Evolutionary conservation across 495 filamentous ascomycete species (phyloP).

Genomic region (Talaromyces adpressus): DNA sequence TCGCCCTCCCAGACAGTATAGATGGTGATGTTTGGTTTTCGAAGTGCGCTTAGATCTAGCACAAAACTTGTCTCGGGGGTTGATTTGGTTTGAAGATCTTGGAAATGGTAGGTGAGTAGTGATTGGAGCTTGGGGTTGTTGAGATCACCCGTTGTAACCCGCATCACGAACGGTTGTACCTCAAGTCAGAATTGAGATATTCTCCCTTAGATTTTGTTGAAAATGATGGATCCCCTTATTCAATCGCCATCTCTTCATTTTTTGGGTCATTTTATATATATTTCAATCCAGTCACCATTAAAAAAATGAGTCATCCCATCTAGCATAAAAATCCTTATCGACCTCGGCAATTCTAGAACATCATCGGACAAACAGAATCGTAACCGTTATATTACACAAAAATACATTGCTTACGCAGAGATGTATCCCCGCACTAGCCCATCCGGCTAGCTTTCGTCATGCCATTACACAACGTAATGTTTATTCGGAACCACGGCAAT

Average conservation of each 20-base stretch:
- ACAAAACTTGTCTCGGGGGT: not conserved
- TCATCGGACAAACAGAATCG: not conserved
- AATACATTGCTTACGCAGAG: not conserved
- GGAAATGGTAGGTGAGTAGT: not conserved
- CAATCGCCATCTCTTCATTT: too few species aligned
- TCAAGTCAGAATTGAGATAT: not conserved
- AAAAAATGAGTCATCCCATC: not conserved
- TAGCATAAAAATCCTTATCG: not conserved
- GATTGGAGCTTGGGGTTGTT: not conserved
- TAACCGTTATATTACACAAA: not conserved
- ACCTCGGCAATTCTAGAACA: not conserved
- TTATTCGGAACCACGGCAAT: not conserved
- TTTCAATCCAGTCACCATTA: not conserved
- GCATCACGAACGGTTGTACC: not conserved
- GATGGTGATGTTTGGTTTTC: not conserved
- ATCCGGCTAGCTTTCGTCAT: not conserved
- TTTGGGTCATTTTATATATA: not conserved
- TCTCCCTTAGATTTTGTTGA: not conserved
- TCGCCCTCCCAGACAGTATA: constrained; percentile 1
- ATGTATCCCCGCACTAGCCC: not conserved
- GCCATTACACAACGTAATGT: not conserved
- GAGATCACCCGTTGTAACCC: not conserved
- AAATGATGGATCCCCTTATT: not conserved
- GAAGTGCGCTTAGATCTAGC: not conserved
- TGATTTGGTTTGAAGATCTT: constrained; percentile 1